phyloP scores from a whole-genome alignment of 83 land plant species.

The Picea abies region DNA sequence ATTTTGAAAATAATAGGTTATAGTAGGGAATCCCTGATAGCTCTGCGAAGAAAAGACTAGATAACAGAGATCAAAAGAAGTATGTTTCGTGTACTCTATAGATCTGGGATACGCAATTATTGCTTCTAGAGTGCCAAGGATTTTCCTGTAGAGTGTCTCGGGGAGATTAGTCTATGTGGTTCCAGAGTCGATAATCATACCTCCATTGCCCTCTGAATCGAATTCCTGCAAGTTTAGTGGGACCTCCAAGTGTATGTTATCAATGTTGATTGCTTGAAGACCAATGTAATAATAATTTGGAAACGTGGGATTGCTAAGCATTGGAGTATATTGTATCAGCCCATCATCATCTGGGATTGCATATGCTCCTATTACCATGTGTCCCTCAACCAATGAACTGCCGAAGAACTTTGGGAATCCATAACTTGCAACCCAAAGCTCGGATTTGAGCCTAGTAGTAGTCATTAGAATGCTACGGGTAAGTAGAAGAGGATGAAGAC shows the following conservation, averaged over 20 bases:
- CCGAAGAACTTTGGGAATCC: no score
- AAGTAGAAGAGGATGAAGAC: no score
- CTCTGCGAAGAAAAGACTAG: not conserved
- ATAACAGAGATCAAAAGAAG: constrained; percentile 13
- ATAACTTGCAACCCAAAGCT: no score
- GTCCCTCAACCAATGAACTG: no score
- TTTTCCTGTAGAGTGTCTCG: not conserved
- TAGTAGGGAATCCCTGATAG: no score
- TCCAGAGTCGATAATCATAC: constrained; percentile 78
- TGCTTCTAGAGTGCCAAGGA: not conserved
- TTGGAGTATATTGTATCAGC: constrained; percentile 42
- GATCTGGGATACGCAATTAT: constrained; percentile 7
- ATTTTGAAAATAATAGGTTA: constrained; percentile 5
- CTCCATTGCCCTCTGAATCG: constrained; percentile 60
- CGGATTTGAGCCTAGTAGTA: no score
- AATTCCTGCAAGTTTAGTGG: constrained; percentile 32
- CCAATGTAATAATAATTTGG: constrained; percentile 68
- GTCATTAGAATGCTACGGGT: no score
- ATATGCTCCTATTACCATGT: constrained; percentile 61
- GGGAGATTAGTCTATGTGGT: constrained; percentile 81
- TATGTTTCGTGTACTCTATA: not conserved
- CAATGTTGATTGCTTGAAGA: constrained; percentile 53
- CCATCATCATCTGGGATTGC: constrained; percentile 14
- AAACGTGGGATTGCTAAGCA: constrained; percentile 54
- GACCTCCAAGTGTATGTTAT: constrained; percentile 29